Evolutionary conservation across 768 basidiomycete species (phyloP), one percentile per base, ranked within the genome.

Genomic region (Ephemerocybe angulata): DNA sequence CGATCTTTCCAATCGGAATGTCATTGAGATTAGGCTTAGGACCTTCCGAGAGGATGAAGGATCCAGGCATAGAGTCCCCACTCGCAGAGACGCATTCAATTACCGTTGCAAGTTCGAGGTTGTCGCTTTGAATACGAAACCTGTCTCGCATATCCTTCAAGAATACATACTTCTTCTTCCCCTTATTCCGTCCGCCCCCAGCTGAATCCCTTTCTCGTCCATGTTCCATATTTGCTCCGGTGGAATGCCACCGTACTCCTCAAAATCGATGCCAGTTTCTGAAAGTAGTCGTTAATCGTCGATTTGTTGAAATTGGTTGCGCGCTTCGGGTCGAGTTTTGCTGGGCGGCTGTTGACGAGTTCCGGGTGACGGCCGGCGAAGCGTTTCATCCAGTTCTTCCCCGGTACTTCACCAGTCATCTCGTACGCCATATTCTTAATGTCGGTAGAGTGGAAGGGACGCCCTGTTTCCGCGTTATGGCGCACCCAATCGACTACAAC

Each of bases 91-190:
- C 58, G 61, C 67, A 70, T 52, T 77, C 73, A 47, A 79, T 64
- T 22, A 79, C 59, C 0, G 74, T 78, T 10, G 75, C 65, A 0
- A 77, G 70, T 54, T 79, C 67, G 0, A 75, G 65, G 35, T 75
- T 72, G n/a, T 62, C 70, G 54, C 66, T 70, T 8, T 54, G 31
- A 3, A 64, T 54, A 7, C 62, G 46, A 53, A 71, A 70, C 2
- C 52, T 33, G 3, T 60, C 28, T 1, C 49, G 54, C 1, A 58
- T 41, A 1, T 52, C 22, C 0, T 58, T 22, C 1, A 49, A 30
- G 46, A 65, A 63, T 35, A 66, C 57, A 51, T 60, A 66, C 55
- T 67, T 67, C 19, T 52, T 44, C 3, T 48, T 46, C 10, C 57
- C 43, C 2, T 33, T 53, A 47, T 68, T 70, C 7, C 55, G 21